Evolutionary conservation across 495 filamentous ascomycete genomes (phyloP).

Genomic region (Evansstolkia leycettana): DNA sequence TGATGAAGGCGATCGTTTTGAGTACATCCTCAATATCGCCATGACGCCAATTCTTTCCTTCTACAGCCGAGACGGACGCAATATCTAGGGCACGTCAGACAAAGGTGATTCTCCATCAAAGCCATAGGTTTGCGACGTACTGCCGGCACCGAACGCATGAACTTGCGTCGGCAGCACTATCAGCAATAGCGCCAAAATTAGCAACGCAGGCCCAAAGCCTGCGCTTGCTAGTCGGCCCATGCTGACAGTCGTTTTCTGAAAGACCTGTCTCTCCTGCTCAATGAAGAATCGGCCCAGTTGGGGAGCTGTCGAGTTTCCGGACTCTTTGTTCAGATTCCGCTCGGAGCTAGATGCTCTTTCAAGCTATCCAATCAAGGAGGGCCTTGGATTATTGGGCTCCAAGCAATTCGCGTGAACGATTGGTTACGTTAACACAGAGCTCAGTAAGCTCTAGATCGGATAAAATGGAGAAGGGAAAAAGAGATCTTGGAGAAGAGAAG

Average conservation of each 20-base stretch:
- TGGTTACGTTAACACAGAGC: no score
- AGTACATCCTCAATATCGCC: conserved; percentile 95
- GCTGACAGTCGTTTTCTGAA: no score
- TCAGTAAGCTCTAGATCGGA: no score
- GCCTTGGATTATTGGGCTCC: no score
- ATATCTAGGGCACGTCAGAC: conserved; percentile 42
- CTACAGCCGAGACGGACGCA: conserved; percentile 82
- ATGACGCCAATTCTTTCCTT: conserved; percentile 95
- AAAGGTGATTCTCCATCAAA: not conserved
- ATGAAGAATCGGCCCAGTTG: not conserved
- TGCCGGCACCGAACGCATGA: conserved; percentile 84
- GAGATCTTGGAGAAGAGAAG: no score
- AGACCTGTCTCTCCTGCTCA: no score
- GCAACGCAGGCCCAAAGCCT: conserved; percentile 19
- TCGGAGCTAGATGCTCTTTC: no score
- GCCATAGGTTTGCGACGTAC: conserved; percentile 12
- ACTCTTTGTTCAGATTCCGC: no score
- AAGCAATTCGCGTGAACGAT: no score
- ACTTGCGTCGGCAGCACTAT: conserved; percentile 32
- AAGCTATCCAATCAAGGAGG: no score
- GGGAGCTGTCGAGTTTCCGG: no score
- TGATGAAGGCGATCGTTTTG: conserved; percentile 74
- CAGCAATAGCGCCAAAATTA: conserved; percentile 51
- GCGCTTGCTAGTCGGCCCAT: conserved; percentile 19
- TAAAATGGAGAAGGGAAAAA: no score